Percentiles rank a stretch among this genome's conserved stretches.
Evolutionary conservation across 805 yeast genomes (phyloP).

Genomic region (Ogataea neopini): DNA sequence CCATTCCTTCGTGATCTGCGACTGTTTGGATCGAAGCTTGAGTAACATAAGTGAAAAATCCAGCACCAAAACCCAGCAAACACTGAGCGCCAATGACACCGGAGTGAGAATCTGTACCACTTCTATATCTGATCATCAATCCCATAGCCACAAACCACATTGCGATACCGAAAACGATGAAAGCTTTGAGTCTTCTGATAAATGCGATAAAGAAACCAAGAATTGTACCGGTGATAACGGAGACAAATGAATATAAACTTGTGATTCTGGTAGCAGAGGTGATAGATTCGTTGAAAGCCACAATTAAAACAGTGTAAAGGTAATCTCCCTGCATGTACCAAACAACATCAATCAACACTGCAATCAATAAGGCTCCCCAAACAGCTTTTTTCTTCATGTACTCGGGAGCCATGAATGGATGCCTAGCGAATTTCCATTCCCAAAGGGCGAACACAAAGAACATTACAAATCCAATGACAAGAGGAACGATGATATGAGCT

Average conservation of each 20-base stretch:
- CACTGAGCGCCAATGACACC: constrained; percentile 69
- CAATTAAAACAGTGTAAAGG: constrained; percentile 64
- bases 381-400: constrained; percentile 69
- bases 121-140: constrained; percentile 56
- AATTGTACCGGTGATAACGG: constrained; percentile 59
- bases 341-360: constrained; percentile 57
- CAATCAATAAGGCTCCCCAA: constrained; percentile 67
- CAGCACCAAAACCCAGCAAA: constrained; percentile 71
- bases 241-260: constrained; percentile 62
- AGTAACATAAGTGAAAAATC: constrained; percentile 65
- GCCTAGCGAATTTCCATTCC: constrained; percentile 55
- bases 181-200: constrained; percentile 55
- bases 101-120: constrained; percentile 43
- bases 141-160: constrained; percentile 67
- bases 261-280: constrained; percentile 69
- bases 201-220: constrained; percentile 54
- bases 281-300: constrained; percentile 58
- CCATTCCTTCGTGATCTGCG: constrained; percentile 64
- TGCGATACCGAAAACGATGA: constrained; percentile 57
- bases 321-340: constrained; percentile 72
- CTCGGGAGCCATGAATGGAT: constrained; percentile 64
- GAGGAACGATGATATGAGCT: constrained; percentile 65
- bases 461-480: constrained; percentile 63
- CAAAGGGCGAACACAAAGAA: constrained; percentile 60
- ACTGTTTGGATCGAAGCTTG: constrained; percentile 62